These are phyloP conservation scores for Daedaleopsis sinensis DNA, from an alignment of 768 basidiomycete species.

Conservation along the genomic window DNA sequence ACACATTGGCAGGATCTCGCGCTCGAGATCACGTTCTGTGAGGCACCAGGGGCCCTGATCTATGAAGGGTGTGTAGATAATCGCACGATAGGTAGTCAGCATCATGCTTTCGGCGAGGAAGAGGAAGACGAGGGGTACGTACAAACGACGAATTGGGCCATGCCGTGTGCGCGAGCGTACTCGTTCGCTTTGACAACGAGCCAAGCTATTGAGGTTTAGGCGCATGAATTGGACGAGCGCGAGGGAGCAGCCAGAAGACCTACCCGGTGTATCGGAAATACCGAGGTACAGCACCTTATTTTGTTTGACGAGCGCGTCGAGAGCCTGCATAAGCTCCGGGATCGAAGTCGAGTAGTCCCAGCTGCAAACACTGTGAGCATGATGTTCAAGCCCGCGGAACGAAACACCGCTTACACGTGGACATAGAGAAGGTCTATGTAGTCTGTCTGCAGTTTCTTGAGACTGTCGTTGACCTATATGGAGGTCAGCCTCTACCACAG, in stretches of 20 bases:
- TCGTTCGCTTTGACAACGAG: conserved; percentile 41
- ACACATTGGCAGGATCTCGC: conserved; percentile 43
- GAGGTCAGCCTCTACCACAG: conserved; percentile 21
- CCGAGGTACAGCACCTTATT: conserved; percentile 45
- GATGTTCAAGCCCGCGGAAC: conserved; percentile 17
- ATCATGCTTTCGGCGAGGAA: too few species aligned
- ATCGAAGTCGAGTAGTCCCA: conserved; percentile 48
- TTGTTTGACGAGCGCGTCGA: conserved; percentile 41
- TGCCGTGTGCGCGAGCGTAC: conserved; percentile 41
- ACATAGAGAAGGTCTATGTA: conserved; percentile 51
- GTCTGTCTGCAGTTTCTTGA: conserved; percentile 44
- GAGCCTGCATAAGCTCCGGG: conserved; percentile 44
- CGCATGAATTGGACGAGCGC: too few species aligned
- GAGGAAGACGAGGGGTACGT: not conserved
- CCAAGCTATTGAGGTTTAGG: conserved; percentile 34
- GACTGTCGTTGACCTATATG: conserved; percentile 33
- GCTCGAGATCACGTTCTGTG: conserved; percentile 42
- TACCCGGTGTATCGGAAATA: conserved; percentile 27
- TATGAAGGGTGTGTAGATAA: conserved; percentile 37
- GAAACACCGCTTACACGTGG: conserved; percentile 45
- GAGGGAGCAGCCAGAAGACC: not conserved
- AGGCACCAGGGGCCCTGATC: conserved; percentile 41
- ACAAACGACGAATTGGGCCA: conserved; percentile 26
- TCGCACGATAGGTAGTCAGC: rapidly evolving
- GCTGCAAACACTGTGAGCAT: conserved; percentile 8